A percentile compares a stretch with the other conserved stretches of the same genome.
Evolutionary conservation across 2,329 filamentous ascomycete species (phyloP).

Genomic region (Trichocomaceae sp.): DNA sequence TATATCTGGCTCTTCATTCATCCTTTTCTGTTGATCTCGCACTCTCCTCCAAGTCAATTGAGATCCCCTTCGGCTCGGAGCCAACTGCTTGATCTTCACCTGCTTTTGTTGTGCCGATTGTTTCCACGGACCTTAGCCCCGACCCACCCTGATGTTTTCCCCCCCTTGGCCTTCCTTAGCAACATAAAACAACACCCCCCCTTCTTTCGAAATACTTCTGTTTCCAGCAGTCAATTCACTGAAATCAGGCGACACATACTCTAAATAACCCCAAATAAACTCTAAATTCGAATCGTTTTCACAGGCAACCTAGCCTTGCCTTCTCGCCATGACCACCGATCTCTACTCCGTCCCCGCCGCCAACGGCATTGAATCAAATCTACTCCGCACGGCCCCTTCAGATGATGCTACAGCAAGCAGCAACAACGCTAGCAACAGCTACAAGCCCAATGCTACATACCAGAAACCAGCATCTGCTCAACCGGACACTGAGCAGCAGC

Average conservation of each 20-base stretch:
- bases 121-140: not conserved
- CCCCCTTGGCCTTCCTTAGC: not conserved
- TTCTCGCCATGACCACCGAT: conserved; percentile 11
- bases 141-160: conserved; percentile 1
- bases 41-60: not conserved
- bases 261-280: not conserved
- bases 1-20: not conserved
- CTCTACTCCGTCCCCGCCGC: conserved; percentile 13
- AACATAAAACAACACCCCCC: not conserved
- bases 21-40: not conserved
- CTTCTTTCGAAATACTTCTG: not conserved
- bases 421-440: conserved; percentile 8
- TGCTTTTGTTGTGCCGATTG: not conserved
- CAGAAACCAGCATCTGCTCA: not conserved
- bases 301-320: not conserved
- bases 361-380: conserved; percentile 10
- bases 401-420: conserved; percentile 16
- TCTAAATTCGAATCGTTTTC: not conserved
- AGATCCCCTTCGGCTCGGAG: not conserved
- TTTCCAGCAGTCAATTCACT: not conserved
- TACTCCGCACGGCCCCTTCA: conserved; percentile 9
- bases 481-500: conserved; percentile 8
- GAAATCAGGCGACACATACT: not conserved
- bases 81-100: not conserved
- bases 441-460: conserved; percentile 14